Percentiles rank a stretch among this genome's conserved stretches.
Conservation (phyloP, 352 stramenopile genomes). For the Phytophthora cryptogea region DNA sequence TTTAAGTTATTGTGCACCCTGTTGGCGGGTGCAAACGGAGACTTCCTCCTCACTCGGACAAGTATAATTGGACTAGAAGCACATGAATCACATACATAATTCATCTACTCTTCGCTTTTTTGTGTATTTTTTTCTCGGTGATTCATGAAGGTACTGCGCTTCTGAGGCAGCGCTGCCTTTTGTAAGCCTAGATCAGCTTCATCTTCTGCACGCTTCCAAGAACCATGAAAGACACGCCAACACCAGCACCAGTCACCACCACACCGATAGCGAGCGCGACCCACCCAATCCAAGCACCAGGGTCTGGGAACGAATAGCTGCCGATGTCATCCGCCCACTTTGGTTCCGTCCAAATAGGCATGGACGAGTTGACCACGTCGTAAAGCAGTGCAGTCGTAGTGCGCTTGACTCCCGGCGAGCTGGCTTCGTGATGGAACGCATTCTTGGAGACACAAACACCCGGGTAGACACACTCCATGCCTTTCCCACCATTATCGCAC, state of each 20-base stretch:
- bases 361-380: constrained; percentile 60
- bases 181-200: constrained; percentile 72
- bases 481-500: constrained; percentile 50
- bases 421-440: constrained; percentile 82
- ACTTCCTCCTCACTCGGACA: not conserved
- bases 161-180: not conserved
- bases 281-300: constrained; percentile 73
- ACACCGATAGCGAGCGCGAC: constrained; percentile 60
- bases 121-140: constrained; percentile 17
- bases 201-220: constrained; percentile 77
- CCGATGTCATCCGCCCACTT: constrained; percentile 67
- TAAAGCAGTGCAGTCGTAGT: constrained; percentile 55
- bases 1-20: constrained; percentile 20
- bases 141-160: constrained; percentile 10
- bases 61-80: constrained; percentile 1
- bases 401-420: constrained; percentile 65
- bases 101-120: constrained; percentile 18
- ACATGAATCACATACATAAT: constrained; percentile 3
- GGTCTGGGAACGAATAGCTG: constrained; percentile 84
- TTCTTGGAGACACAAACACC: constrained; percentile 60
- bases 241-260: constrained; percentile 46
- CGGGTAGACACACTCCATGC: constrained; percentile 80
- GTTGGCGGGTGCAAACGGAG: not conserved
- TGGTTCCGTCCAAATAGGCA: constrained; percentile 82
- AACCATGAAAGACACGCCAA: constrained; percentile 51